Conservation (phyloP, 78 protist genomes). For the Trichosphaerium sp. region DNA sequence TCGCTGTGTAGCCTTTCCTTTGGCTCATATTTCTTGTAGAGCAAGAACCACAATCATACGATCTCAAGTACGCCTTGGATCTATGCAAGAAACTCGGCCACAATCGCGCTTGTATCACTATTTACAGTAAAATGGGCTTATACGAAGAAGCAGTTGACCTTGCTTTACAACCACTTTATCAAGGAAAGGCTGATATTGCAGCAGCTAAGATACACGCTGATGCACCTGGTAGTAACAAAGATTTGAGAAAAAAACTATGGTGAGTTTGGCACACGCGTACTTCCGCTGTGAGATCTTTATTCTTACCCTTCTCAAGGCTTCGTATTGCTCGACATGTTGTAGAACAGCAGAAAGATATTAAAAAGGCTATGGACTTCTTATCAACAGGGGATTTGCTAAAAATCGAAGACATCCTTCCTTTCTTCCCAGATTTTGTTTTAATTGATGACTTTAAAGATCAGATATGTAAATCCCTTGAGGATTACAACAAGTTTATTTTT, state of each 20-base stretch:
- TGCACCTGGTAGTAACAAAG: slow-evolving; percentile 60
- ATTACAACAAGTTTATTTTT: slow-evolving; percentile 68
- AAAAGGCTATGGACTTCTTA: slow-evolving; percentile 72
- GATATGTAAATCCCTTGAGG: slow-evolving; percentile 68
- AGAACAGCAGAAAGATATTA: slow-evolving; percentile 51
- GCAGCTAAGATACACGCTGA: slow-evolving; percentile 70
- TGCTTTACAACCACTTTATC: slow-evolving; percentile 30
- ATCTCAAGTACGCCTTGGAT: slow-evolving; percentile 77
- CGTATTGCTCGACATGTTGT: slow-evolving; percentile 73
- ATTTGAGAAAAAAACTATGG: slow-evolving; percentile 74
- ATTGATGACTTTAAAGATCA: slow-evolving; percentile 85
- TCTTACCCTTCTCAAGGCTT: too few relatives aligned
- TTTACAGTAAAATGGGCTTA: slow-evolving; percentile 73
- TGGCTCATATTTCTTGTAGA: too few relatives aligned
- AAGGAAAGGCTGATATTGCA: slow-evolving; percentile 34
- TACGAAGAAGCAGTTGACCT: slow-evolving; percentile 88
- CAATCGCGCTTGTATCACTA: slow-evolving; percentile 61
- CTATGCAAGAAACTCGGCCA: slow-evolving; percentile 66
- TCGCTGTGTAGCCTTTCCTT: too few relatives aligned
- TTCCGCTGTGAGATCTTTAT: too few relatives aligned
- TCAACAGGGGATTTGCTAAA: slow-evolving; percentile 45
- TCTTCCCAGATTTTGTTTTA: slow-evolving; percentile 80
- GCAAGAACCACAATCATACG: too few relatives aligned
- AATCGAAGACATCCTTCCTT: slow-evolving; percentile 89
- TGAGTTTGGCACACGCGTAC: too few relatives aligned